phyloP scores from a whole-genome alignment of 2,329 filamentous ascomycete genomes.

The Cryphonectria japonica region DNA sequence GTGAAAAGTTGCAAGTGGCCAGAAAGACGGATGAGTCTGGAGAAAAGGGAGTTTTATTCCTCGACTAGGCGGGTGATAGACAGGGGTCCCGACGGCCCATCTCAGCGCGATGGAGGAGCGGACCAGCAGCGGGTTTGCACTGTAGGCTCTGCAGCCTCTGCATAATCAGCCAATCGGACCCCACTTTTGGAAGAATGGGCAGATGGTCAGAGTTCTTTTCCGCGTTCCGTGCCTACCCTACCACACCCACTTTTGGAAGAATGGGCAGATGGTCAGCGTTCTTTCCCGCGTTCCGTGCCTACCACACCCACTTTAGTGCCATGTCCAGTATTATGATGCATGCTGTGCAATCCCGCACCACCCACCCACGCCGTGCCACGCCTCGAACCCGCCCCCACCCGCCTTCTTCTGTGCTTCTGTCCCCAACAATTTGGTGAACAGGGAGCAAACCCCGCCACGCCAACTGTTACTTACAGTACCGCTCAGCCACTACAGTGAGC shows the following conservation, averaged over 20 bases:
- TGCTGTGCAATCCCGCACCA: neutral
- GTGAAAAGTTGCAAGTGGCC: neutral
- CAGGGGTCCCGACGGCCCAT: slow-evolving; percentile 8
- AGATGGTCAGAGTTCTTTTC: slow-evolving; percentile 39
- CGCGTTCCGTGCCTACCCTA: slow-evolving; percentile 36
- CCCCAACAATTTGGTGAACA: neutral
- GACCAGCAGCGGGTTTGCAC: neutral
- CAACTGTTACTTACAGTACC: neutral
- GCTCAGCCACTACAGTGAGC: neutral
- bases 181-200: slow-evolving; percentile 40
- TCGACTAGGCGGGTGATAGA: neutral
- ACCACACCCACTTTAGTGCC: slow-evolving; percentile 2
- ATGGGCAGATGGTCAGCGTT: slow-evolving; percentile 42
- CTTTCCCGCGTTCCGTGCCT: slow-evolving; percentile 40
- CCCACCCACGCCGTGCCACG: neutral
- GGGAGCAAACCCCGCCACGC: neutral
- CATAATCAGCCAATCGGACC: slow-evolving; percentile 23
- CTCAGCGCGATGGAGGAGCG: neutral
- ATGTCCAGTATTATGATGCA: neutral
- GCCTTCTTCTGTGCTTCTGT: neutral
- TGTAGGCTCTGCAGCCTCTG: neutral
- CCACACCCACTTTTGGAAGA: slow-evolving; percentile 33
- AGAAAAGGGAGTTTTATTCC: neutral
- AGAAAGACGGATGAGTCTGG: neutral
- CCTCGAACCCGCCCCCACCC: too few species aligned